phyloP scores from a whole-genome alignment of 768 basidiomycete genomes.

The Infundibulicybe gibba region DNA sequence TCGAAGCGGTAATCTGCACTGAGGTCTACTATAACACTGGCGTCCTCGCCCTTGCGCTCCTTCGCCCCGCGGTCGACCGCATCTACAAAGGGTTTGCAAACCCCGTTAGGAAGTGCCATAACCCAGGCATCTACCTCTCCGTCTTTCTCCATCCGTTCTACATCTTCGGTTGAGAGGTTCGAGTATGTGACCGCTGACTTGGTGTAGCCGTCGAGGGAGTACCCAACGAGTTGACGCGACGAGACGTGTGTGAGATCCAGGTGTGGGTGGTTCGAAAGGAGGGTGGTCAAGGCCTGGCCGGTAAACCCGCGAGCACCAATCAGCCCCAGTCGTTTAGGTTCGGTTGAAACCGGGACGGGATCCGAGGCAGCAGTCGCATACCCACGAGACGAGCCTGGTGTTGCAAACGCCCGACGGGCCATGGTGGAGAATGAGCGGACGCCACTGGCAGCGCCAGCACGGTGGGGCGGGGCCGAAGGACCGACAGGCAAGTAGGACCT shows the following conservation, averaged over 20 bases:
- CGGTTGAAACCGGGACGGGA: conserved; percentile 40
- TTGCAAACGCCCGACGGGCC: conserved; percentile 33
- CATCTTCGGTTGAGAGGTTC: conserved; percentile 75
- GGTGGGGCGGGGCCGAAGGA: conserved; percentile 61
- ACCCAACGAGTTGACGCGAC: conserved; percentile 89
- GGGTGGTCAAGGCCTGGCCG: conserved; percentile 83
- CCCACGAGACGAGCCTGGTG: conserved; percentile 57
- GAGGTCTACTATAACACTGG: conserved; percentile 87
- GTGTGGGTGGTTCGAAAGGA: conserved; percentile 87
- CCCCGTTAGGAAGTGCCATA: conserved; percentile 98
- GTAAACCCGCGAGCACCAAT: conserved; percentile 97
- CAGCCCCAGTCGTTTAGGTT: conserved; percentile 86
- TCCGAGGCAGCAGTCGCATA: conserved; percentile 67
- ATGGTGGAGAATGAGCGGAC: conserved; percentile 57
- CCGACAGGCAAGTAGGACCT: conserved; percentile 89
- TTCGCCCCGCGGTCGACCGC: conserved; percentile 79
- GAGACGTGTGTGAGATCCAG: conserved; percentile 94
- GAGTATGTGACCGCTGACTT: conserved; percentile 73
- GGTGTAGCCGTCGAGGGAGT: conserved; percentile 74
- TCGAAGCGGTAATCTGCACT: conserved; percentile 97
- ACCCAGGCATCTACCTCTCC: conserved; percentile 97
- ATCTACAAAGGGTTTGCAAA: conserved; percentile 95
- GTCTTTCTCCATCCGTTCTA: conserved; percentile 84
- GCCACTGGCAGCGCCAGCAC: conserved; percentile 34
- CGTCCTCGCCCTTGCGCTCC: conserved; percentile 45